Evolutionary conservation across 2,329 filamentous ascomycete genomes (phyloP), one percentile per base, ranked within the genome.

Genomic region (Ramularia collo-cygni): DNA sequence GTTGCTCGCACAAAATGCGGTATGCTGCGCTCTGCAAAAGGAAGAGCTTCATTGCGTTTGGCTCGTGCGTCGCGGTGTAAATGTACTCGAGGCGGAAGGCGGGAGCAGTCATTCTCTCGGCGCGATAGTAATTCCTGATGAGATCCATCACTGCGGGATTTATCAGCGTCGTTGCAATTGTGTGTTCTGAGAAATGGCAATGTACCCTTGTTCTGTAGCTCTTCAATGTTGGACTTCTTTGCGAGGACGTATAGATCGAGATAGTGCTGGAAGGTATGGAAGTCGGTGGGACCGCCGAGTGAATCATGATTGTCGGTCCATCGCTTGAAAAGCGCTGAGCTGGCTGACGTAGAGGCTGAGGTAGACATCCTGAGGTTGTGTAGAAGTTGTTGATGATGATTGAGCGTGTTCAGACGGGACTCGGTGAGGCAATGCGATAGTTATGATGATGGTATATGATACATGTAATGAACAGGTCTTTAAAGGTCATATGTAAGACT

Each of bases 81-180:
- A 63, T 53, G 51, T 62, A 63, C 41, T 63, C 59, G 26, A 63
- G 49, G 19, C 60, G 55, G 46, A 58, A 63, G 12, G 60, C 47
- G 2, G 60, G 52, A 12, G 60, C 59, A 10, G 60, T 62, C 56
- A 62, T 55, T 40, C 52, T 49, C 30, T 52, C 39, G 17, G 26
- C 28, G 19, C 43, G 45, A 51, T 63, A 63, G 51, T 63, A 62
- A 35, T 40, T 31, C 28, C 60, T 54, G 26, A 56, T 44, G 26
- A 54, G 47, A 40, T 63, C 58, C 43, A 62, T 57, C 21, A 56
- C 57, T 59, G 29, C 12, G 8, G 18, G 4, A 14, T n/a, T n/a
- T n/a, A n/a, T n/a, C n/a, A n/a, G n/a, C n/a, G n/a, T n/a, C n/a
- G n/a, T n/a, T n/a, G n/a, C n/a, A n/a, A n/a, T n/a, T n/a, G n/a